These are phyloP conservation scores for Nemania bipapillata DNA, from an alignment of 2,329 filamentous ascomycete genomes.

Conservation along the genomic window DNA sequence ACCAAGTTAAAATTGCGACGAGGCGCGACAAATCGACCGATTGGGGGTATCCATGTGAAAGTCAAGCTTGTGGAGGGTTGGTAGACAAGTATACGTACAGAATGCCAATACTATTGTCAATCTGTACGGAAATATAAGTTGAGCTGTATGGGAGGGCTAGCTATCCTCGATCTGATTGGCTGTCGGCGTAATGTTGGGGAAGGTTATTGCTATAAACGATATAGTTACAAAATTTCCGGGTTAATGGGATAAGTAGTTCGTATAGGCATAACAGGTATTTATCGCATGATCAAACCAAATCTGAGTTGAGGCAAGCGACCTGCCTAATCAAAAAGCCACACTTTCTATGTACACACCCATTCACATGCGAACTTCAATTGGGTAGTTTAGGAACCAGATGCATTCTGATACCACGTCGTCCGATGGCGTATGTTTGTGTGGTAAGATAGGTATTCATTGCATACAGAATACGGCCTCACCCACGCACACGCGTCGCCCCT, in stretches of 20 bases:
- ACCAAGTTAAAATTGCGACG: slow-evolving; percentile 31
- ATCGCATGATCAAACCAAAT: not conserved
- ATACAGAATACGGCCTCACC: not conserved
- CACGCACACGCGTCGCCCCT: not conserved
- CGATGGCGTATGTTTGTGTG: not conserved
- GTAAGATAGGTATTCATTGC: slow-evolving; percentile 1
- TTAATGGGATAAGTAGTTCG: not conserved
- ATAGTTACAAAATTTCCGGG: not conserved
- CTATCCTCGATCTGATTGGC: no score
- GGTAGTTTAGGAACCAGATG: not conserved
- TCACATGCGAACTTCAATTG: no score
- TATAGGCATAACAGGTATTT: not conserved
- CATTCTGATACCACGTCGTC: no score
- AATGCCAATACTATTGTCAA: no score
- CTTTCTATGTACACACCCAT: no score
- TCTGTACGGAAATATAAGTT: no score
- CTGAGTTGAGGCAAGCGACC: not conserved
- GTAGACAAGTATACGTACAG: not conserved
- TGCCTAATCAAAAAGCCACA: no score
- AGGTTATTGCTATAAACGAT: not conserved
- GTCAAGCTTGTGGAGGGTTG: slow-evolving; percentile 31
- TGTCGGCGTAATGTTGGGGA: no score
- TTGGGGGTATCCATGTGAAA: slow-evolving; percentile 29
- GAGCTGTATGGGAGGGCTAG: no score
- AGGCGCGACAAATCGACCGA: slow-evolving; percentile 35